Evolutionary conservation across 805 yeast species (phyloP).

Genomic region (Yarrowia sp.): DNA sequence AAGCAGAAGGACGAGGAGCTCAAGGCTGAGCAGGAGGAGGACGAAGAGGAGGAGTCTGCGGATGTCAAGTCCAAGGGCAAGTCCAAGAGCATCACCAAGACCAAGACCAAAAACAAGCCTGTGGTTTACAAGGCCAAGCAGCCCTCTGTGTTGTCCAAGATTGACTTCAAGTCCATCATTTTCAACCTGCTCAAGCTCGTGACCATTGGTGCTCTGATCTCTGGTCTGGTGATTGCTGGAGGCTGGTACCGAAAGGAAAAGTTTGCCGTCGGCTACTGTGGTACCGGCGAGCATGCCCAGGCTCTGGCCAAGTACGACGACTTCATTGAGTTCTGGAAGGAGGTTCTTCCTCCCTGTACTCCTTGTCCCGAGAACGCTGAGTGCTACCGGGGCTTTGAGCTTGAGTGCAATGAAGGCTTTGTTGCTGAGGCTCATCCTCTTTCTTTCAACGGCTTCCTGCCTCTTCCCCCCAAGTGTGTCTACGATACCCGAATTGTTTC

Average conservation of each 20-base stretch:
- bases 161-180: constrained; percentile 24
- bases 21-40: constrained; percentile 6
- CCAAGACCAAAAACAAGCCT: constrained; percentile 32
- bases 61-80: constrained; percentile 10
- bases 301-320: constrained; percentile 50
- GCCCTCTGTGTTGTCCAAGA: constrained; percentile 17
- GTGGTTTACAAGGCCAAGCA: constrained; percentile 31
- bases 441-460: constrained; percentile 62
- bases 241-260: constrained; percentile 73
- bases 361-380: constrained; percentile 83
- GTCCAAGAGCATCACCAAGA: constrained; percentile 26
- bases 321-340: constrained; percentile 51
- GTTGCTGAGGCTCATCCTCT: constrained; percentile 39
- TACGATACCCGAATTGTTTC: constrained; percentile 74
- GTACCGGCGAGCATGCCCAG: constrained; percentile 47
- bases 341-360: constrained; percentile 66
- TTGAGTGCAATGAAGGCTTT: constrained; percentile 70
- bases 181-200: constrained; percentile 35
- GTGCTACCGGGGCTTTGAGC: constrained; percentile 65
- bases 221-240: constrained; percentile 53
- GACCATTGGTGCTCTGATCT: constrained; percentile 45
- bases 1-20: constrained; percentile 34
- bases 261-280: constrained; percentile 75
- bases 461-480: constrained; percentile 69
- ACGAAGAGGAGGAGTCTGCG: background rate